These are phyloP conservation scores for Lunasporangiospora selenospora DNA, from an alignment of 192 early-diverging fungal species.

Conservation along the genomic window DNA sequence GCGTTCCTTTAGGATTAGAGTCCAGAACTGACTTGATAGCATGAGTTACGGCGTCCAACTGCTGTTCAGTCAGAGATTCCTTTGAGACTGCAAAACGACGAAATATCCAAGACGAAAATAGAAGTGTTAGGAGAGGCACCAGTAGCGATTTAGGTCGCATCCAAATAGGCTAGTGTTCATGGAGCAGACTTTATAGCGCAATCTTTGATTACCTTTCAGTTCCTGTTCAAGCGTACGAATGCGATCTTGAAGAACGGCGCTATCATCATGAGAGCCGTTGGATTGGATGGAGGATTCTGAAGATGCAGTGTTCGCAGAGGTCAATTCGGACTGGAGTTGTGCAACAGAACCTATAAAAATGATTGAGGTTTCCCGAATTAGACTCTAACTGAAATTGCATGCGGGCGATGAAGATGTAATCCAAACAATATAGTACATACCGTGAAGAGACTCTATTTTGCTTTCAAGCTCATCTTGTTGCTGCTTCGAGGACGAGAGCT, in stretches of 20 bases:
- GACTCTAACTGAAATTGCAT: too few relatives aligned
- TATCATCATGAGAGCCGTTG: slow-evolving; percentile 1
- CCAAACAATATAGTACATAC: background rate
- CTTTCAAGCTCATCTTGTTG: slow-evolving; percentile 8
- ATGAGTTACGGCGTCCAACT: slow-evolving; percentile 9
- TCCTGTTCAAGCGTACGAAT: slow-evolving; percentile 18
- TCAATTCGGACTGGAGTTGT: slow-evolving; percentile 1
- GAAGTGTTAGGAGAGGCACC: slow-evolving; percentile 6
- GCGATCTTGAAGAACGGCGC: slow-evolving; percentile 5
- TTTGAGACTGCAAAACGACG: slow-evolving; percentile 10
- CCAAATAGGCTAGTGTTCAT: too few relatives aligned
- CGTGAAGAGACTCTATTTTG: background rate
- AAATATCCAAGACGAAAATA: background rate
- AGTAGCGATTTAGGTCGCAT: too few relatives aligned
- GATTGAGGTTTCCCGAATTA: background rate
- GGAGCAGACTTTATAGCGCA: slow-evolving; percentile 4
- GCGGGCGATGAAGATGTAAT: too few relatives aligned
- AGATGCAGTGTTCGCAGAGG: background rate
- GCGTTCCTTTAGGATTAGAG: slow-evolving; percentile 1
- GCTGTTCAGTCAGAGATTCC: slow-evolving; percentile 14
- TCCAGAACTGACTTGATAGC: slow-evolving; percentile 8
- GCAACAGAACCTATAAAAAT: slow-evolving; percentile 3
- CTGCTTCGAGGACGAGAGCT: slow-evolving; percentile 9
- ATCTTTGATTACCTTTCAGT: slow-evolving; percentile 10
- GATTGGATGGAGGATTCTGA: background rate